Evolutionary conservation across 495 filamentous ascomycete genomes (phyloP).

Genomic region (Tetracladium marchalianum): DNA sequence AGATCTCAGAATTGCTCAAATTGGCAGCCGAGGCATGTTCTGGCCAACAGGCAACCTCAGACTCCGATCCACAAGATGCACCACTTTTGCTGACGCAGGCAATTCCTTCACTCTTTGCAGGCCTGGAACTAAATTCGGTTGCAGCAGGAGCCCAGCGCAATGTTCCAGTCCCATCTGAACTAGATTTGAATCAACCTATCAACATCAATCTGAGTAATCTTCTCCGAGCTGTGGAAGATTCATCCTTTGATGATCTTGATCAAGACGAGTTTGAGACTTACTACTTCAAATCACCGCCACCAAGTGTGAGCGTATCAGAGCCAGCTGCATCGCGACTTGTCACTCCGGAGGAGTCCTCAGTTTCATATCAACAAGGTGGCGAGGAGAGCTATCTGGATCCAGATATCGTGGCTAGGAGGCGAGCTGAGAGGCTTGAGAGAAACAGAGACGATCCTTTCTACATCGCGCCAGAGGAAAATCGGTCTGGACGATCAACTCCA

Average conservation of each 20-base stretch:
- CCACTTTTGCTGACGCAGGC: conserved; percentile 79
- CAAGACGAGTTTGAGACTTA: conserved; percentile 60
- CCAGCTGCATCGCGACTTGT: conserved; percentile 44
- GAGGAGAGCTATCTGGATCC: conserved; percentile 52
- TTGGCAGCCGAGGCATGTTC: conserved; percentile 70
- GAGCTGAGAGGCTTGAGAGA: conserved; percentile 59
- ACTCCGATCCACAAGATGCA: conserved; percentile 38
- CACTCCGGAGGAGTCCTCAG: conserved; percentile 28
- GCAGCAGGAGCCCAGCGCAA: conserved; percentile 74
- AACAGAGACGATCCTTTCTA: conserved; percentile 95
- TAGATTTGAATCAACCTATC: conserved; percentile 73
- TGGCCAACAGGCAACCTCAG: conserved; percentile 45
- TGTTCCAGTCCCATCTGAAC: conserved; percentile 63
- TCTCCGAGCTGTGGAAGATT: conserved; percentile 47
- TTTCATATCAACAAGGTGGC: conserved; percentile 54
- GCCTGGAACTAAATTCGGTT: conserved; percentile 85
- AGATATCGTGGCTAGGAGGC: conserved; percentile 52
- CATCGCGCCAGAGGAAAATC: conserved; percentile 49
- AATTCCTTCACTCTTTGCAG: conserved; percentile 75
- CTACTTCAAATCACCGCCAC: conserved; percentile 45
- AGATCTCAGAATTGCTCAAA: conserved; percentile 81
- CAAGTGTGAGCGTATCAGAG: conserved; percentile 29
- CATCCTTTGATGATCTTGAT: conserved; percentile 39
- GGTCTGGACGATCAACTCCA: conserved; percentile 50
- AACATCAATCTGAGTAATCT: conserved; percentile 60